phyloP scores from a whole-genome alignment of 164 flowering plant genomes.

The Aristolochia fimbriata region DNA sequence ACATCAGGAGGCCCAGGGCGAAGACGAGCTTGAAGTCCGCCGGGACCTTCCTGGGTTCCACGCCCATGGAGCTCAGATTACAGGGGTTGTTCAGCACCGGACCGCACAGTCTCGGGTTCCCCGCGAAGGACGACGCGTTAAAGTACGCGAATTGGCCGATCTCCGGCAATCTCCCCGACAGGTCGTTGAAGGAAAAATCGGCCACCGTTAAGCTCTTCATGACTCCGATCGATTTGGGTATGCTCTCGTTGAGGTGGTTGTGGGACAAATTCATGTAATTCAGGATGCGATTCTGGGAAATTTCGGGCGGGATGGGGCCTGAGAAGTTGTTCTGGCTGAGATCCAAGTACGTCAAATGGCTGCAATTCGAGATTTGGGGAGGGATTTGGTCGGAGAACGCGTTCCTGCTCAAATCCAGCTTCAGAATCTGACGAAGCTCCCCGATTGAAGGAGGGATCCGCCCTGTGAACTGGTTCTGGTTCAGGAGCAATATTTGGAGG shows the following conservation, averaged over 20 bases:
- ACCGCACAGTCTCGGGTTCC: conserved; percentile 80
- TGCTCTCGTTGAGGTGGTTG: conserved; percentile 52
- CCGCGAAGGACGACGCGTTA: conserved; percentile 74
- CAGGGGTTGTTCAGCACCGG: conserved; percentile 66
- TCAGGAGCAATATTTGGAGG: conserved; percentile 52
- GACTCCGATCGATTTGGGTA: conserved; percentile 65
- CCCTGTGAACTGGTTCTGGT: conserved; percentile 64
- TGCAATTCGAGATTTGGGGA: conserved; percentile 49
- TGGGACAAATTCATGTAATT: conserved; percentile 77
- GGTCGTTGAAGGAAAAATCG: conserved; percentile 89
- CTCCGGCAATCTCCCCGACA: conserved; percentile 76
- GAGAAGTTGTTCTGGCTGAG: conserved; percentile 75
- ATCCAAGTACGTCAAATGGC: conserved; percentile 60
- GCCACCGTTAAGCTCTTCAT: conserved; percentile 81
- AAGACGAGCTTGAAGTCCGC: conserved; percentile 59
- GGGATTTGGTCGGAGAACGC: conserved; percentile 56
- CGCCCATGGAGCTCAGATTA: conserved; percentile 29
- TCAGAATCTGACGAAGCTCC: conserved; percentile 38
- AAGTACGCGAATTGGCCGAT: conserved; percentile 72
- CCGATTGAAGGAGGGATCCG: conserved; percentile 58
- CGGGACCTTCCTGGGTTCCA: conserved; percentile 18
- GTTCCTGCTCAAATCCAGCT: conserved; percentile 67
- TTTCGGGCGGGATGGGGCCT: conserved; percentile 57
- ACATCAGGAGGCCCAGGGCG: conserved; percentile 57
- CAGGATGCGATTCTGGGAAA: conserved; percentile 52